Evolutionary conservation across 805 yeast species (phyloP).

Genomic region (Teunomyces kruisii): DNA sequence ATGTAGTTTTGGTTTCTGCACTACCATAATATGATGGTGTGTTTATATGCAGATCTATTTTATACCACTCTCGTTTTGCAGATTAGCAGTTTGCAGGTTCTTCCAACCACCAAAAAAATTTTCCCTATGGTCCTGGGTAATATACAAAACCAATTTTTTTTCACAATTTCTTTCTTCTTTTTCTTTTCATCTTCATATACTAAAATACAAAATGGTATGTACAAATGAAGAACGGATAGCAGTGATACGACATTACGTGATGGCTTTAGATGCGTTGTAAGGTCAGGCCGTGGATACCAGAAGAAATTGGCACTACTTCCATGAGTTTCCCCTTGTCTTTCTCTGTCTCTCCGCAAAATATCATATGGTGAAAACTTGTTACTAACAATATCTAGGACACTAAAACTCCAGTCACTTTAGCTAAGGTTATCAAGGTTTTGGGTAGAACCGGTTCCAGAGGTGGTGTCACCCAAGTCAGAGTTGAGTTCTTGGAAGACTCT

Average conservation of each 20-base stretch:
- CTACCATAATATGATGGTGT: too few species aligned
- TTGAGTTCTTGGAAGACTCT: constrained; percentile 92
- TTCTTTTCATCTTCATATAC: constrained; percentile 13
- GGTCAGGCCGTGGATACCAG: too few species aligned
- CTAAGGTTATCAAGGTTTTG: constrained; percentile 98
- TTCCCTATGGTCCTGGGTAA: constrained; percentile 3
- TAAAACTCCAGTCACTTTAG: constrained; percentile 96
- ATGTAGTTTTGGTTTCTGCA: too few species aligned
- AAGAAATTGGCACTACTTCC: too few species aligned
- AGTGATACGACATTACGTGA: too few species aligned
- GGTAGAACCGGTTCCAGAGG: constrained; percentile 99
- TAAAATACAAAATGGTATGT: constrained; percentile 22
- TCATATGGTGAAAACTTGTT: neutral
- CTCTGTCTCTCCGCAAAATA: neutral
- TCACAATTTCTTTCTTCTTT: constrained; percentile 4
- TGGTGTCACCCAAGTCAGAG: constrained; percentile 99
- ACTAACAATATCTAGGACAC: constrained; percentile 38
- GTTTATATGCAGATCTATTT: too few species aligned
- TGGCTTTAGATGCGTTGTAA: too few species aligned
- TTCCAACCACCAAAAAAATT: constrained; percentile 3
- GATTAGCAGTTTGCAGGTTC: constrained; percentile 5
- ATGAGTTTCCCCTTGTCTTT: too few species aligned
- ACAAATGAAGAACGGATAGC: neutral
- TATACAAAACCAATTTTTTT: constrained; percentile 3
- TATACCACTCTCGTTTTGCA: neutral